Evolutionary conservation across 2,329 filamentous ascomycete species (phyloP), one percentile per base, ranked within the genome.

Genomic region (Clarireedia hainanense): DNA sequence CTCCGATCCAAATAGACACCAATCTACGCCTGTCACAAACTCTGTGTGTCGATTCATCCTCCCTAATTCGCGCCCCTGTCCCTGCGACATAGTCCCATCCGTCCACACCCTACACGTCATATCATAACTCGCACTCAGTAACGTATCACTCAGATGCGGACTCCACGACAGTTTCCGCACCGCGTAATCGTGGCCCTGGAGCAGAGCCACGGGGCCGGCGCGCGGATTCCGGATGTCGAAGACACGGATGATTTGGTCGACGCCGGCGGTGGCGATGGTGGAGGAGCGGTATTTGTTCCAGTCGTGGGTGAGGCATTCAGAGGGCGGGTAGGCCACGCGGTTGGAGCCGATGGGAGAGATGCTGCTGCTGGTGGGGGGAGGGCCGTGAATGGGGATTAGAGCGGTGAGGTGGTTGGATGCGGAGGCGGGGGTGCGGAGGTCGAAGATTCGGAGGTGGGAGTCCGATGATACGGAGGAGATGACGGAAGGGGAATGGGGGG

Each of bases 261-360:
- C 94, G 54, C 94, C 92, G 1, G 84, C 94, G 0, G 90, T 90
- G 0, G 94, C 94, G 54, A 99, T 76, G 26, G 96, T 77, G 0
- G 84, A 86, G 62, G 91, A 84, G 40, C 88, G 82, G 73, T 99
- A 99, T 73, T 99, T 99, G 75, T 99, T 99, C 94, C 94, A 99
- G 72, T 99, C 94, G 72, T 97, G 94, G 0, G 91, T 96, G 34
- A 99, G 80, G 39, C 89, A 83, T 75, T 99, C 94, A 9, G 73
- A 68, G 27, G 72, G 74, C 50, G 67, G 70, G 57, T 62, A 68
- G 27, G 61, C 63, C 52, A 64, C 67, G 15, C 67, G 64, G 27
- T 67, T 64, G 12, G 63, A 60, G 60, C 65, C 63, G 10, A 63
- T 23, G 4, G 57, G 23, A 34, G 57, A 24, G 9, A 20, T n/a